A percentile compares a stretch with the other conserved stretches of the same genome.
Evolutionary conservation across 306 rosid species (phyloP).

Genomic region (Cyclanthera cordifolia): DNA sequence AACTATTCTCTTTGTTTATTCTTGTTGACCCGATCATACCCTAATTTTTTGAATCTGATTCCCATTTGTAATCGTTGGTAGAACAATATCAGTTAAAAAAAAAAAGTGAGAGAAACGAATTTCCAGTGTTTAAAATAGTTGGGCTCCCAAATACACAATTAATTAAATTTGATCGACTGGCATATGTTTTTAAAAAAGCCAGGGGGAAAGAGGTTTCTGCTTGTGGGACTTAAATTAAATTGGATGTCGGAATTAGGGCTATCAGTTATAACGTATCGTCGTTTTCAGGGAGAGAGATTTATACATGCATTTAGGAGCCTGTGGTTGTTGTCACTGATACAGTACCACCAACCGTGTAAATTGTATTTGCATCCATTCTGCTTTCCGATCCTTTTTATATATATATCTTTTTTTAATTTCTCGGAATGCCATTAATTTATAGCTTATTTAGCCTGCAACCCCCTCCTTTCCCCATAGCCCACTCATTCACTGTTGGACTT

Average conservation of each 20-base stretch:
- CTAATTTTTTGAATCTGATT: too few species aligned
- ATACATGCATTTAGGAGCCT: not conserved
- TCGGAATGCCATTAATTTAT: not conserved
- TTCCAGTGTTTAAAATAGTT: too few species aligned
- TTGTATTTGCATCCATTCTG: not conserved
- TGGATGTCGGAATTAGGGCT: conserved; percentile 5
- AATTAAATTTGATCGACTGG: too few species aligned
- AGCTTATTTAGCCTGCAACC: not conserved
- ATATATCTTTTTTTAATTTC: not conserved
- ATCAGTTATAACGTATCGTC: not conserved
- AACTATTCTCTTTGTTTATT: too few species aligned
- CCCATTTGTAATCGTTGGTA: too few species aligned
- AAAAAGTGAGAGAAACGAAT: too few species aligned
- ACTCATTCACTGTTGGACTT: conserved; percentile 6
- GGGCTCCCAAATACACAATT: too few species aligned
- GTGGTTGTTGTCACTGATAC: not conserved
- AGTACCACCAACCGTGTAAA: not conserved
- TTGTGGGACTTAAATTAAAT: not conserved
- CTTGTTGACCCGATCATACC: too few species aligned
- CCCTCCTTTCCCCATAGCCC: not conserved
- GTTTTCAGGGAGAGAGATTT: not conserved
- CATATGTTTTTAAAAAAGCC: too few species aligned
- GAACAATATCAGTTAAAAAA: too few species aligned
- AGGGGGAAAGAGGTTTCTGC: not conserved
- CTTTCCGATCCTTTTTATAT: not conserved